Percentiles rank a stretch among this genome's conserved stretches.
These are phyloP conservation scores for Elsinoe necatrix DNA, from an alignment of 2,329 filamentous ascomycete genomes.

Conservation along the genomic window DNA sequence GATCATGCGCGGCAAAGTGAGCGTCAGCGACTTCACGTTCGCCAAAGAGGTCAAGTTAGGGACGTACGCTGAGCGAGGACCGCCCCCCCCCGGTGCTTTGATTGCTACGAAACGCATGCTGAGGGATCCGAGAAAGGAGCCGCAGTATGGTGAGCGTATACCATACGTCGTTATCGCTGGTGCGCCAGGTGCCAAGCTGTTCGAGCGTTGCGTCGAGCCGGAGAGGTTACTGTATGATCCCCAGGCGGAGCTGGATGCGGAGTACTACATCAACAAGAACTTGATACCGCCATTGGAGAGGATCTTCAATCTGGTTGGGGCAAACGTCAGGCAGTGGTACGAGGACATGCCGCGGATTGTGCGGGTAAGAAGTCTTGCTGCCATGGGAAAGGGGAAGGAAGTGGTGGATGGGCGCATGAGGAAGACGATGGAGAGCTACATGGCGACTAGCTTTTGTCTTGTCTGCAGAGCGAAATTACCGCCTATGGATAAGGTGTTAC, in stretches of 20 bases:
- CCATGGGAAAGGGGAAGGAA: slow-evolving; percentile 23
- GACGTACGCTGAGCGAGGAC: slow-evolving; percentile 73
- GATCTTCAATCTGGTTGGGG: slow-evolving; percentile 93
- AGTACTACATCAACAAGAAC: slow-evolving; percentile 97
- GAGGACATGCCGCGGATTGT: slow-evolving; percentile 94
- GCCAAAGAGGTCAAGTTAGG: slow-evolving; percentile 85
- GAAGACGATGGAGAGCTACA: slow-evolving; percentile 87
- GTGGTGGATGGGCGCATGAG: slow-evolving; percentile 31
- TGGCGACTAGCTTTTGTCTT: slow-evolving; percentile 70
- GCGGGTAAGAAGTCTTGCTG: slow-evolving; percentile 57
- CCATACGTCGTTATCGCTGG: slow-evolving; percentile 91
- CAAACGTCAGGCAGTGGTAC: slow-evolving; percentile 84
- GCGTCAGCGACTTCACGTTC: slow-evolving; percentile 93
- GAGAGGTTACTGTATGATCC: slow-evolving; percentile 71
- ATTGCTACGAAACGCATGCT: slow-evolving; percentile 83
- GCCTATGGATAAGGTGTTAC: slow-evolving; percentile 25
- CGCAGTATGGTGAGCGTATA: slow-evolving; percentile 89
- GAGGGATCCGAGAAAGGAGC: slow-evolving; percentile 74
- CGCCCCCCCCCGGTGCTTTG: slow-evolving; percentile 75
- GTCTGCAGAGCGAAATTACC: slow-evolving; percentile 59
- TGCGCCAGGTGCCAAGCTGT: slow-evolving; percentile 72
- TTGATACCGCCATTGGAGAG: slow-evolving; percentile 88
- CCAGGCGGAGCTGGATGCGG: slow-evolving; percentile 74
- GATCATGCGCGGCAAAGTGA: slow-evolving; percentile 81
- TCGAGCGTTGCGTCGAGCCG: slow-evolving; percentile 83